phyloP scores from a whole-genome alignment of 805 yeast genomes.

The Saccharomycopsis malanga region DNA sequence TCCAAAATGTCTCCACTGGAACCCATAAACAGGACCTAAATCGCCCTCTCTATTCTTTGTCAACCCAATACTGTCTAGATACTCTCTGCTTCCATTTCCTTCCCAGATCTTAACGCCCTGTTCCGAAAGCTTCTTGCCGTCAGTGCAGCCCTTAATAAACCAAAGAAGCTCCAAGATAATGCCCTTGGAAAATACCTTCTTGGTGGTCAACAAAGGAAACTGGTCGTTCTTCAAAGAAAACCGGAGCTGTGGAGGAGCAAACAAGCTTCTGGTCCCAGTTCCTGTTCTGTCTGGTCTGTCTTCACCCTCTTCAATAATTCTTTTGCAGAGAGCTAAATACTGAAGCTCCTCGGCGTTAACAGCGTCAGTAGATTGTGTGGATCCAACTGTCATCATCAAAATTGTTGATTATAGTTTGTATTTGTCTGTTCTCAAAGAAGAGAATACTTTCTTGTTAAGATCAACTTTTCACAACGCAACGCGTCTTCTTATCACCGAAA shows the following conservation, averaged over 20 bases:
- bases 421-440: too few species aligned
- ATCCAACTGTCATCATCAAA: background rate
- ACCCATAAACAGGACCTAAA: conserved; percentile 96
- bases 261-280: conserved; percentile 84
- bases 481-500: too few species aligned
- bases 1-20: conserved; percentile 99
- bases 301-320: conserved; percentile 80
- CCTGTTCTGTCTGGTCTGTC: conserved; percentile 95
- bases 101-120: conserved; percentile 98
- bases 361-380: background rate
- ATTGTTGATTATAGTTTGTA: too few species aligned
- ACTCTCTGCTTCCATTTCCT: conserved; percentile 94
- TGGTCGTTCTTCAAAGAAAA: conserved; percentile 64
- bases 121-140: conserved; percentile 69
- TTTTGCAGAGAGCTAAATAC: conserved; percentile 72
- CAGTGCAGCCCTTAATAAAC: conserved; percentile 89
- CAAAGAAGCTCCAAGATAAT: conserved; percentile 85
- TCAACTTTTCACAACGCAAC: too few species aligned
- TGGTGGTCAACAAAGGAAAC: conserved; percentile 89
- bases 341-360: conserved; percentile 65
- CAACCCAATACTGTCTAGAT: conserved; percentile 76
- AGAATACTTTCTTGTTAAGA: too few species aligned
- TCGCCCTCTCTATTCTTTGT: conserved; percentile 83
- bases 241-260: conserved; percentile 94
- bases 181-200: conserved; percentile 83